Conservation (phyloP, 2,329 filamentous ascomycete genomes). For the Colletotrichum costaricense region DNA sequence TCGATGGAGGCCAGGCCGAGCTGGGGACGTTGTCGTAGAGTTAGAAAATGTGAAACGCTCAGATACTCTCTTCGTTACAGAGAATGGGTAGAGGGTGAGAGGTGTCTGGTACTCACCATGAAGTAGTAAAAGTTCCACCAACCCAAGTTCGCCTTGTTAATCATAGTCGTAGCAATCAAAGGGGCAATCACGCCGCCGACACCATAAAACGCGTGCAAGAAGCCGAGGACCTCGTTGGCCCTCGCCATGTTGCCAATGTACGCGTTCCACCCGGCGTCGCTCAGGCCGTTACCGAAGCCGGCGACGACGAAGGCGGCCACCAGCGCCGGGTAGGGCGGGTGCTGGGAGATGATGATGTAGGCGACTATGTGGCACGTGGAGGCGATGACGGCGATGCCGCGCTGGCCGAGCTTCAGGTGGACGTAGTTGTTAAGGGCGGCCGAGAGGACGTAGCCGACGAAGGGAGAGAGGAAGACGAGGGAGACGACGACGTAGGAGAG, state of each 20-base stretch:
- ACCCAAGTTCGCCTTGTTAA: conserved; percentile 67
- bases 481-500: conserved; percentile 72
- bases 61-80: neutral
- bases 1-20: conserved; percentile 67
- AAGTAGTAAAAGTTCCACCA: conserved; percentile 84
- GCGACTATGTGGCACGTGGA: conserved; percentile 71
- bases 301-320: conserved; percentile 74
- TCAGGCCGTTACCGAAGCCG: conserved; percentile 77
- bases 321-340: conserved; percentile 76
- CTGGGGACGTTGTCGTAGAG: conserved; percentile 43
- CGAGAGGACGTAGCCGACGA: conserved; percentile 71
- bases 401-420: conserved; percentile 52
- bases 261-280: conserved; percentile 67
- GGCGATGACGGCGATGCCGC: conserved; percentile 71
- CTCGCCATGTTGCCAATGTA: conserved; percentile 74
- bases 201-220: conserved; percentile 77
- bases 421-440: conserved; percentile 69
- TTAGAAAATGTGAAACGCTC: neutral
- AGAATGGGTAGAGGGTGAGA: too few species aligned
- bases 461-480: conserved; percentile 73
- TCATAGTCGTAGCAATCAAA: conserved; percentile 76
- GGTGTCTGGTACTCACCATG: conserved; percentile 63
- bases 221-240: conserved; percentile 76
- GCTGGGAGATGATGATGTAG: conserved; percentile 71
- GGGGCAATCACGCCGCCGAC: conserved; percentile 76